Evolutionary conservation across 495 filamentous ascomycete species (phyloP), one percentile per base, ranked within the genome.

Genomic region (Jackrogersella multiformis): DNA sequence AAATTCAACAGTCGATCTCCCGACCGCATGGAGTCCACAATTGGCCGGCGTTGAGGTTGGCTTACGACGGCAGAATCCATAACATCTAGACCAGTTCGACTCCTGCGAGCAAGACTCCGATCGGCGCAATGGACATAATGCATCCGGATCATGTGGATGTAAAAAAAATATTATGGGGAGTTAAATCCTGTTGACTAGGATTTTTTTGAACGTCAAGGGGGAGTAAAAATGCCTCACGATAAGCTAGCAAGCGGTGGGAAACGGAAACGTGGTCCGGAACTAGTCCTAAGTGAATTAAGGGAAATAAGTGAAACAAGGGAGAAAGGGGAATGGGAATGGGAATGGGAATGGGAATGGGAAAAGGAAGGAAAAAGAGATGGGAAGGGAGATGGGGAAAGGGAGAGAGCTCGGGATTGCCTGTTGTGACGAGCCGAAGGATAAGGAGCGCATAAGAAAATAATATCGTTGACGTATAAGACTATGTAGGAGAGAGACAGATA

Each of bases 1-100:
- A 61, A 65, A 44, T 46, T 52, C 41, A 35, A 18, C 20, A 26
- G 67, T 16, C 21, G 67, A 70, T 70, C 67, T 62, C 30, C 67
- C 67, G 61, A 65, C 56, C 28, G 56, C 42, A 35, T 28, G 16
- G 16, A 70, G 60, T 56, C 67, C 67, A 70, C 61, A 70, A 56
- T 65, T 65, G 49, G 44, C 67, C 67, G 67, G 44, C 23, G 24
- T 44, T 52, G 60, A 65, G 61, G 61, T 56, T 70, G 52, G 55
- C 18, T 53, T n/a, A 44, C 60, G 35, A 59, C 60, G 48, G 65
- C 45, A 46, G 21, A 46, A 30, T 32, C 52, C 35, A 46, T 41
- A 35, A 57, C 41, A 49, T 57, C 46, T 49, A 59, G 36, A 48
- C 56, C 30, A 65, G 41, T 20, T 69, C 53, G 46, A 56, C 26